These are phyloP conservation scores for Pythium rishiriense DNA, from an alignment of 352 stramenopile genomes.

Conservation along the genomic window DNA sequence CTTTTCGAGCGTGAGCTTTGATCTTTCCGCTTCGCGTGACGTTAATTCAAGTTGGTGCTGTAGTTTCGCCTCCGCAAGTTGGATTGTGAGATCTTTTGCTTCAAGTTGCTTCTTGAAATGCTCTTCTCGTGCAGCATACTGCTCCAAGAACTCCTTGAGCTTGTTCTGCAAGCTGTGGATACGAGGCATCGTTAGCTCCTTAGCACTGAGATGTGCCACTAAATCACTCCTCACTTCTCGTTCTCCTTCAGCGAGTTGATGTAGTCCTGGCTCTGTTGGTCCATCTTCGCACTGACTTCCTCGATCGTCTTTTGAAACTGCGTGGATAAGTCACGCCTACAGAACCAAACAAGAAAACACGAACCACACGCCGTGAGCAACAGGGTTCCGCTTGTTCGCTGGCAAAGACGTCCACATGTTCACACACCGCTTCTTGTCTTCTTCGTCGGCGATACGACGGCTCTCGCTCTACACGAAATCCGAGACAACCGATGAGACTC, in stretches of 20 bases:
- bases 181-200: neutral
- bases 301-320: slow-evolving; percentile 89
- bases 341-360: neutral
- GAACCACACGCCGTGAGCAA: neutral
- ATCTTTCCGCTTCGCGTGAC: slow-evolving; percentile 60
- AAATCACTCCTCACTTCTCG: slow-evolving; percentile 74
- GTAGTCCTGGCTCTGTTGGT: slow-evolving; percentile 84
- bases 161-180: slow-evolving; percentile 72
- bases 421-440: slow-evolving; percentile 71
- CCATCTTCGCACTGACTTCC: slow-evolving; percentile 89
- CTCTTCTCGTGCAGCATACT: slow-evolving; percentile 79
- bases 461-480: slow-evolving; percentile 49
- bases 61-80: slow-evolving; percentile 81
- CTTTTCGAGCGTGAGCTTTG: slow-evolving; percentile 80
- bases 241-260: slow-evolving; percentile 84
- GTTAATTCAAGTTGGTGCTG: slow-evolving; percentile 80
- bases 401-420: slow-evolving; percentile 4
- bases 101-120: slow-evolving; percentile 84
- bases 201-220: too few relatives aligned
- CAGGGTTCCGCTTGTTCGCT: neutral
- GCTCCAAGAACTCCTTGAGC: slow-evolving; percentile 79
- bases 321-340: slow-evolving; percentile 68
- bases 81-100: slow-evolving; percentile 78
- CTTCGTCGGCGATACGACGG: slow-evolving; percentile 80
- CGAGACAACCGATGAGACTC: neutral